Base-by-base conservation (phyloP, 805 yeast species). In the Teunomyces pallodes region DNA sequence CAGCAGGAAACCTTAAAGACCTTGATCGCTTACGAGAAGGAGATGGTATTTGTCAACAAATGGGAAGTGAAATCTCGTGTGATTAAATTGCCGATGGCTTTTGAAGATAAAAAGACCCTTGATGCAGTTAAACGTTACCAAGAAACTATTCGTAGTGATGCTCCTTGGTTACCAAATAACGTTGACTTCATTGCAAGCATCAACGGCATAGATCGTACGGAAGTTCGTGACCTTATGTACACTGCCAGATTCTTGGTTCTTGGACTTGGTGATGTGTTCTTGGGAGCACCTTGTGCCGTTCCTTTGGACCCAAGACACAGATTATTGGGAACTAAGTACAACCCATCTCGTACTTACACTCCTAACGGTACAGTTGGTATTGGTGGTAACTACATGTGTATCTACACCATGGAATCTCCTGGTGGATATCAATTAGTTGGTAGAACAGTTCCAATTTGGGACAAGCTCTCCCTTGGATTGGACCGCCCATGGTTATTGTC, bases 351-450 rank as follows among this genome's bases (percentile, higher is more conserved):
- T 75, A 89, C 97, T 1, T 91, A 79, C 74, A 92, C 99, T 2
- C 96, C 97, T 35, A 89, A 90, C 63, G 99, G 99, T 57, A 87
- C 94, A 32, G 98, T 92, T 52, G 99, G 99, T 62, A 85, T 94
- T 64, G 99, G 99, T 54, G 98, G 99, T 58, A 90, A 87, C 88
- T 94, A 90, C 78, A 91, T 92, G 98, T 92, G 98, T 74, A 91
- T 92, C 58, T 92, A 92, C 70, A 90, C 98, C 29, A 91, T 92
- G 92, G 95, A 90, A 56, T 90, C 97, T 24, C 99, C 99, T 42
- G 99, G 99, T 71, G 99, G 99, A 29, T 92, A 92, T 70, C 98
- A 92, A 72, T 79, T 92, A 58, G 92, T 90, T 53, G 99, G 98
- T 48, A 82, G 98, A 64, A 92, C 99, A 9, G 84, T 94, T 55